Percentiles rank a stretch among this genome's conserved stretches.
Evolutionary conservation across 805 yeast genomes (phyloP).

Genomic region (Brettanomyces custersianus): DNA sequence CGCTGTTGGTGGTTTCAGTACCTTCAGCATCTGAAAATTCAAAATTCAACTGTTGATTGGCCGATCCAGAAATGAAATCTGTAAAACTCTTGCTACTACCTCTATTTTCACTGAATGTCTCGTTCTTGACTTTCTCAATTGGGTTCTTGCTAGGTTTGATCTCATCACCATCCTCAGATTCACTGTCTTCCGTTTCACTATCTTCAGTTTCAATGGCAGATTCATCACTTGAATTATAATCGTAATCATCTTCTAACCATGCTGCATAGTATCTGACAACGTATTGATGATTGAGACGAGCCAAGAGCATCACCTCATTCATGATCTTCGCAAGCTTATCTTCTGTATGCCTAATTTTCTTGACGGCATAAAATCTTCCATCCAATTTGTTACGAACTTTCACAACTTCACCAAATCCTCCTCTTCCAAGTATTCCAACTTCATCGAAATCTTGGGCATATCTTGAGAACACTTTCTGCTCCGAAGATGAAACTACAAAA

Average conservation of each 20-base stretch:
- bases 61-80: slow-evolving; percentile 63
- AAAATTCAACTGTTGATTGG: slow-evolving; percentile 49
- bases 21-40: slow-evolving; percentile 32
- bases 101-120: slow-evolving; percentile 17
- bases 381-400: slow-evolving; percentile 89
- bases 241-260: slow-evolving; percentile 78
- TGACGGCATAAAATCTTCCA: slow-evolving; percentile 91
- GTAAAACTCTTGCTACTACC: slow-evolving; percentile 32
- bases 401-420: slow-evolving; percentile 98
- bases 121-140: not conserved
- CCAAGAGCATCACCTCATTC: slow-evolving; percentile 86
- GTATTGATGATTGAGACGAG: slow-evolving; percentile 88
- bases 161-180: slow-evolving; percentile 24
- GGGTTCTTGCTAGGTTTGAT: not conserved
- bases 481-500: slow-evolving; percentile 15
- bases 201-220: slow-evolving; percentile 22
- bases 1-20: slow-evolving; percentile 14
- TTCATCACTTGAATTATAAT: slow-evolving; percentile 6
- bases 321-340: slow-evolving; percentile 72
- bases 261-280: slow-evolving; percentile 96
- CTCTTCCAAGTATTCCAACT: slow-evolving; percentile 81
- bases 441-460: slow-evolving; percentile 94
- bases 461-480: slow-evolving; percentile 41
- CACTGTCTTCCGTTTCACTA: slow-evolving; percentile 16
- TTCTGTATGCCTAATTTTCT: slow-evolving; percentile 78